Conservation (phyloP, 495 filamentous ascomycete species). For the Hypoxylon fragiforme region DNA sequence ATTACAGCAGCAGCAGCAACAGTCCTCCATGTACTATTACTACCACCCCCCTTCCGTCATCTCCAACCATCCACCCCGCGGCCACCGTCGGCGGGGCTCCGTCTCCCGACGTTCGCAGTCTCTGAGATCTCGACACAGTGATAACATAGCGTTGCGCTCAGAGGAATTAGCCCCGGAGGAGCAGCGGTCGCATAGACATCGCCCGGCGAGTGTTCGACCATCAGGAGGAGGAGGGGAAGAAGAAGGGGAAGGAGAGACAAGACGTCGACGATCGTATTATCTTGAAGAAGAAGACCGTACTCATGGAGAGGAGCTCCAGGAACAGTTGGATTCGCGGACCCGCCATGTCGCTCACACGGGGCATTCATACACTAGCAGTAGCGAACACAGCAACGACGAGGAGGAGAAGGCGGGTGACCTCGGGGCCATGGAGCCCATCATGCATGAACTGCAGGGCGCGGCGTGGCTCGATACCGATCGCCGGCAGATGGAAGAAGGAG, state of each 20-base stretch:
- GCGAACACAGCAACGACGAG: not conserved
- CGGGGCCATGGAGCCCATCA: constrained; percentile 27
- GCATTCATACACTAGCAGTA: constrained; percentile 3
- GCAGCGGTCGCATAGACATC: not conserved
- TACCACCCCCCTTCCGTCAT: not conserved
- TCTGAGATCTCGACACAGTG: constrained; percentile 5
- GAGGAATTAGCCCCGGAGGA: not conserved
- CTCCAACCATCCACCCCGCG: no score
- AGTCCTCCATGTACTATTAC: not conserved
- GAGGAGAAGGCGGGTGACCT: constrained; percentile 1
- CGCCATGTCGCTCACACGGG: not conserved
- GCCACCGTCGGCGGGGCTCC: no score
- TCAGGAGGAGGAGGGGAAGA: no score
- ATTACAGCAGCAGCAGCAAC: constrained; percentile 1
- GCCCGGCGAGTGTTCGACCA: no score
- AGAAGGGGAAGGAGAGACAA: no score
- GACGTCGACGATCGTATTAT: no score
- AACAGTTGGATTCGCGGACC: no score
- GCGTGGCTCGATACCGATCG: not conserved
- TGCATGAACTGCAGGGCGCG: constrained; percentile 26
- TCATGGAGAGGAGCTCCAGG: not conserved
- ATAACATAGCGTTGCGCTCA: not conserved
- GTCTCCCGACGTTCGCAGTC: constrained; percentile 4
- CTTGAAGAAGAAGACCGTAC: no score
- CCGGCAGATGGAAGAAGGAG: not conserved